Conservation (phyloP, 2,329 filamentous ascomycete species). For the Pseudocercospora eumusae region DNA sequence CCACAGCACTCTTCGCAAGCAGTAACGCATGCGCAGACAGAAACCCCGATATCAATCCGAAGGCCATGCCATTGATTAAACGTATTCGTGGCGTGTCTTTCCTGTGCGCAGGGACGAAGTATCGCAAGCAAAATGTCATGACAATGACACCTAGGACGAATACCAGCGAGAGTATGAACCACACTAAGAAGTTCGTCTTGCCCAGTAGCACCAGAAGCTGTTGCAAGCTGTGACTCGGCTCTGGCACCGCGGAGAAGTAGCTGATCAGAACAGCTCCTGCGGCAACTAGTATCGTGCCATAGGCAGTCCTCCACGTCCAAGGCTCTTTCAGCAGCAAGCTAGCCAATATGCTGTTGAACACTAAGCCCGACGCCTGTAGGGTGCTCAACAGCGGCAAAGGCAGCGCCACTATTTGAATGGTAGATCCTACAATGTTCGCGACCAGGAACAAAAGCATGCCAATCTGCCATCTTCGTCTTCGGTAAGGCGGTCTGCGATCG, state of each 20-base stretch:
- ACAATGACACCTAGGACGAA: constrained; percentile 68
- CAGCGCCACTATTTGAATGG: constrained; percentile 94
- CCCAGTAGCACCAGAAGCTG: constrained; percentile 77
- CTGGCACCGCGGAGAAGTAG: constrained; percentile 88
- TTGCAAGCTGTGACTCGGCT: constrained; percentile 82
- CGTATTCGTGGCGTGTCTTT: constrained; percentile 46
- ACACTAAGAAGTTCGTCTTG: constrained; percentile 74
- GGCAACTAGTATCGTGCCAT: constrained; percentile 86
- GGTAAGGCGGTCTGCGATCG: constrained; percentile 80
- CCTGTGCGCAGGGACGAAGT: constrained; percentile 35
- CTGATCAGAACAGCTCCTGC: constrained; percentile 88
- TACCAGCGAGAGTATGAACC: constrained; percentile 81
- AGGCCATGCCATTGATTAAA: constrained; percentile 79
- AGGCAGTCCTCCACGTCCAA: constrained; percentile 89
- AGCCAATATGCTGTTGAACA: constrained; percentile 98
- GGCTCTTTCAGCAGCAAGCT: constrained; percentile 89
- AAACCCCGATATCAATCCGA: constrained; percentile 84
- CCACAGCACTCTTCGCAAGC: constrained; percentile 93
- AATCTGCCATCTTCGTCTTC: constrained; percentile 86
- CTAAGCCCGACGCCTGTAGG: constrained; percentile 89
- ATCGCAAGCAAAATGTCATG: constrained; percentile 55
- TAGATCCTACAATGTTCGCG: constrained; percentile 90
- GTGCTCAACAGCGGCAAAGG: constrained; percentile 93
- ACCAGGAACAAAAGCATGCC: constrained; percentile 97
- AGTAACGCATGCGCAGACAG: constrained; percentile 90